Evolutionary conservation across 495 filamentous ascomycete genomes (phyloP).

Genomic region (Amniculicola lignicola): DNA sequence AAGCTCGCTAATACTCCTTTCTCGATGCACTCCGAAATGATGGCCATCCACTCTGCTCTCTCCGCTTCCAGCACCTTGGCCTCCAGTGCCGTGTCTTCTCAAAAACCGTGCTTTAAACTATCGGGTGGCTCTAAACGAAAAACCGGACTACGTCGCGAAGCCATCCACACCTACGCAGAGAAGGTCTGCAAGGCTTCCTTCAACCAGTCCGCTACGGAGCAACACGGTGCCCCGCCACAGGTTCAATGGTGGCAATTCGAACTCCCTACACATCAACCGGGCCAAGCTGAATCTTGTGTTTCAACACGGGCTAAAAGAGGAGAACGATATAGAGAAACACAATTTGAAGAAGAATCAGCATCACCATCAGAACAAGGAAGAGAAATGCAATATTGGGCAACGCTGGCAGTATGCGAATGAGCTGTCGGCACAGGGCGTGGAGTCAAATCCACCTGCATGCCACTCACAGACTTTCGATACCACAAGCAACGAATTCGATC

Average conservation of each 20-base stretch:
- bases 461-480: background rate
- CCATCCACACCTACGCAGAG: constrained; percentile 47
- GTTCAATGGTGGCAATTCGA: constrained; percentile 52
- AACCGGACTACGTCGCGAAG: constrained; percentile 42
- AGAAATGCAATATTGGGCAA: constrained; percentile 30
- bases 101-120: constrained; percentile 53
- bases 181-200: constrained; percentile 41
- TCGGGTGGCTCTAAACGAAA: constrained; percentile 48
- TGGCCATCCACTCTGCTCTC: constrained; percentile 53
- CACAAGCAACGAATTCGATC: background rate
- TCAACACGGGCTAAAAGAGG: constrained; percentile 32
- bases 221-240: constrained; percentile 35
- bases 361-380: constrained; percentile 28
- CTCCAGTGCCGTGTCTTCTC: constrained; percentile 42
- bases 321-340: constrained; percentile 34
- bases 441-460: background rate
- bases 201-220: constrained; percentile 27
- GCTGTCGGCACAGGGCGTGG: background rate
- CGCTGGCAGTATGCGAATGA: constrained; percentile 35
- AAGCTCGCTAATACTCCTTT: constrained; percentile 43
- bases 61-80: constrained; percentile 45
- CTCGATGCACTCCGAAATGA: constrained; percentile 56
- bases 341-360: constrained; percentile 33
- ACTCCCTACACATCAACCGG: constrained; percentile 46
- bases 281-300: constrained; percentile 32